Evolutionary conservation across 495 filamentous ascomycete species (phyloP).

Genomic region (Penicillium lagena): DNA sequence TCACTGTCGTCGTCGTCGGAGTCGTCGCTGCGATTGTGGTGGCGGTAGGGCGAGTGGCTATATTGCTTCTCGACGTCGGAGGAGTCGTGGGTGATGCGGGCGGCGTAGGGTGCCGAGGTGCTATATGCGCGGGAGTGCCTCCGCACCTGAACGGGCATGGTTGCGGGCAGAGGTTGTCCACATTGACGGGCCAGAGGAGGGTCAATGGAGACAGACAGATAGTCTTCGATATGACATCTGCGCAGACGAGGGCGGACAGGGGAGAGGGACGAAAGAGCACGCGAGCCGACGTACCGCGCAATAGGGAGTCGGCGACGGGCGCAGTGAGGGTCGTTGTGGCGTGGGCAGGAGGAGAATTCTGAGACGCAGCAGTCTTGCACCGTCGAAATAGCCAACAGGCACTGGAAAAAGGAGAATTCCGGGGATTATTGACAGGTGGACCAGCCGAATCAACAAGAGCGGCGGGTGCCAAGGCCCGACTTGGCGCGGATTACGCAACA

Average conservation of each 20-base stretch:
- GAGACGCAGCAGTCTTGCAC: no score
- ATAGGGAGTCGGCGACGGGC: no score
- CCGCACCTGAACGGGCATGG: constrained; percentile 33
- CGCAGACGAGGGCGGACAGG: constrained; percentile 1
- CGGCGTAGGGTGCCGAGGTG: constrained; percentile 16
- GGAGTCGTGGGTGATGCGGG: constrained; percentile 8
- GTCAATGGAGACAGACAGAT: background rate
- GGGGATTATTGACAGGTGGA: no score
- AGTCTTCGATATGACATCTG: constrained; percentile 4
- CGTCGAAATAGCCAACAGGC: no score
- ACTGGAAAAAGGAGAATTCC: no score
- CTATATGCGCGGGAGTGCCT: constrained; percentile 28
- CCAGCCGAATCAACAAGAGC: no score
- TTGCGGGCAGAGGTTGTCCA: constrained; percentile 10
- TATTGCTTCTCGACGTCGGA: constrained; percentile 34
- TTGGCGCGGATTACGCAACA: no score
- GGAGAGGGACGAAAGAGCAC: background rate
- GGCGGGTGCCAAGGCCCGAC: no score
- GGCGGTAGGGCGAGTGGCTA: constrained; percentile 16
- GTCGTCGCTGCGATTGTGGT: constrained; percentile 19
- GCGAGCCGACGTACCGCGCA: no score
- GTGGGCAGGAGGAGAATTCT: no score
- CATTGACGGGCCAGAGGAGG: constrained; percentile 6
- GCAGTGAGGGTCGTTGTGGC: no score
- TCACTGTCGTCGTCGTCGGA: constrained; percentile 18